Evolutionary conservation across 176 grass and related monocot species (phyloP).

Genomic region (Pontederia crassipes): DNA sequence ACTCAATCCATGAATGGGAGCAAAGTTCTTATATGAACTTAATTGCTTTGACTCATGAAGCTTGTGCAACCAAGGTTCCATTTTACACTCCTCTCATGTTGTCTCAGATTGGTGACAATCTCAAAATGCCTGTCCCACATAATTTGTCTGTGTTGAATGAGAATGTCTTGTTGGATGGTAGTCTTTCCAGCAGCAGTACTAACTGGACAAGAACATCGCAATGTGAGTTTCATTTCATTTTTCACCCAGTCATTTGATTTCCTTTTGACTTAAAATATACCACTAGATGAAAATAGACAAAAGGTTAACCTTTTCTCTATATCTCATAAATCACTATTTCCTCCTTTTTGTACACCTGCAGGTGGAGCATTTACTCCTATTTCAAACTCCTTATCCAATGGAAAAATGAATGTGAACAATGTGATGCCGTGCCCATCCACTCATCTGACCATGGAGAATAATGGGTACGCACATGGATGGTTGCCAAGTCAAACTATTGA

Average conservation of each 20-base stretch:
- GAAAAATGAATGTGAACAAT: not conserved
- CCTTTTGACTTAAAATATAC: no score
- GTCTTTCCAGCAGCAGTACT: not conserved
- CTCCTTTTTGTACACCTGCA: not conserved
- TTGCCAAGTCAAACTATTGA: not conserved
- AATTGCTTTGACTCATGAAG: not conserved
- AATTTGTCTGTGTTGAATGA: not conserved
- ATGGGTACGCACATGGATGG: not conserved
- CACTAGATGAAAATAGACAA: no score
- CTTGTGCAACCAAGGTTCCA: not conserved
- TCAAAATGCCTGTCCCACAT: not conserved
- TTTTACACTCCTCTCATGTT: slow-evolving; percentile 1
- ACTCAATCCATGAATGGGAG: not conserved
- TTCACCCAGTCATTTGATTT: not conserved
- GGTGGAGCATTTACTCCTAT: not conserved
- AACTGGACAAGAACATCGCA: not conserved
- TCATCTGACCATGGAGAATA: not conserved
- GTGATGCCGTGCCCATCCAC: not conserved
- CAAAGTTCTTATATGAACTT: not conserved
- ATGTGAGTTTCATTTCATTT: not conserved
- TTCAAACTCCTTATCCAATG: not conserved
- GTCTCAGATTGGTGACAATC: not conserved
- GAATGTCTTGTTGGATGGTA: not conserved
- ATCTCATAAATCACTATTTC: no score
- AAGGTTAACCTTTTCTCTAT: no score